Evolutionary conservation across 1,284 basidiomycete genomes (phyloP), one percentile per base, ranked within the genome.

Genomic region (Afroboletus lepidellus): DNA sequence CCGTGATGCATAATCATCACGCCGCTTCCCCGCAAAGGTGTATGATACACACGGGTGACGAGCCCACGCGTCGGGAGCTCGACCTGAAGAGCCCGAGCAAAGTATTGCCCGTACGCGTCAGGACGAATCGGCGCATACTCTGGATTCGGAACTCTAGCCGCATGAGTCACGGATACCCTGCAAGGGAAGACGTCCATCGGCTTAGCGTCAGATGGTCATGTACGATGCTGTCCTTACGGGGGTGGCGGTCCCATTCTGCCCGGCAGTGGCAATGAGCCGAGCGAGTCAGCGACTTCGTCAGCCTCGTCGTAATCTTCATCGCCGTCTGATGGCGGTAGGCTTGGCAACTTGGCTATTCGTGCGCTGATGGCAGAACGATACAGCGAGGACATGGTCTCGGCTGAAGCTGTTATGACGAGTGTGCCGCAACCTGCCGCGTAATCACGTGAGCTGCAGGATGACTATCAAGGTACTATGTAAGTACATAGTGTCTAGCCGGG

Each of bases 1-100:
- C 97, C 96, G 62, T 99, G 96, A 64, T 98, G 94, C 69, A 92
- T 92, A 3, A 98, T 78, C 64, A 98, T 81, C 3, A 96, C 82
- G 1, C 75, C 37, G 66, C 64, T 46, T 65, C 74, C 61, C 74
- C 51, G 76, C 5, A 79, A 79, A 23, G 71, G 78, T 0, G 90
- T 87, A 66, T 93, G 88, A 71, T 94, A 95, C 2, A 83, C 85
- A 29, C 92, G 77, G 59, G 85, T 81, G 44, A 86, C 81, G 6
- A 91, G 78, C 32, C 74, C 78, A 21, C 80, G 80, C 25, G 73
- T 66, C 1, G 82, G 76, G 16, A 92, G 82, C 1, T 77, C 65
- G 29, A 95, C 84, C 61, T 92, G 85, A 8, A 85, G 72, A 2
- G 93, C 92, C 57, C 90, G 81, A 0, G 76, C 69, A 66, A 95